These are phyloP conservation scores for Epichloe glyceriae DNA, from an alignment of 2,329 filamentous ascomycete genomes.

Conservation along the genomic window DNA sequence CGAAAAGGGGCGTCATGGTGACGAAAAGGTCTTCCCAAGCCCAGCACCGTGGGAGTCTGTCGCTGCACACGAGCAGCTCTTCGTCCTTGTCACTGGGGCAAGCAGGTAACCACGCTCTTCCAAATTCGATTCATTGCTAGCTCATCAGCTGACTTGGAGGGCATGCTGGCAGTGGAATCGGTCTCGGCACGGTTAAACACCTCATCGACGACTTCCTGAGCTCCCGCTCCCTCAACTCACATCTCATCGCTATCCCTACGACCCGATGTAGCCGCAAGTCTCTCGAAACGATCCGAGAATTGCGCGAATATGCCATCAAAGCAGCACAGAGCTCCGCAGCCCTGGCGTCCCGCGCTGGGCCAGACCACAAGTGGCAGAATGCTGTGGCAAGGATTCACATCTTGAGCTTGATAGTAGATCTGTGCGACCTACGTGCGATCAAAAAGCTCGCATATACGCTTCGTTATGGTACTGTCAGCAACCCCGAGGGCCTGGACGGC, in stretches of 20 bases:
- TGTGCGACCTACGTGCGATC: slow-evolving; percentile 44
- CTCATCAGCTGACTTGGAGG: not conserved
- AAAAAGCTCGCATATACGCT: slow-evolving; percentile 35
- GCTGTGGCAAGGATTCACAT: slow-evolving; percentile 42
- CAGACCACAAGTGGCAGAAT: slow-evolving; percentile 21
- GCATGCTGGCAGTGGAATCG: slow-evolving; percentile 55
- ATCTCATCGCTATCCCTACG: slow-evolving; percentile 70
- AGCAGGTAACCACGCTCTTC: slow-evolving; percentile 51
- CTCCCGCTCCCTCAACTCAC: slow-evolving; percentile 49
- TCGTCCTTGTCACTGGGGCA: slow-evolving; percentile 69
- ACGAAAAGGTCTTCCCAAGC: not conserved
- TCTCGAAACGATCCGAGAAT: slow-evolving; percentile 51
- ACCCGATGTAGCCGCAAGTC: slow-evolving; percentile 68
- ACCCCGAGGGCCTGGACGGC: slow-evolving; percentile 25
- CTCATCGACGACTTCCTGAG: slow-evolving; percentile 82
- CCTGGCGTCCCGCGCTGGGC: slow-evolving; percentile 25
- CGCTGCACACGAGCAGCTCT: slow-evolving; percentile 32
- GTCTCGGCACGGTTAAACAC: slow-evolving; percentile 69
- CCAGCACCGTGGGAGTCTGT: slow-evolving; percentile 25
- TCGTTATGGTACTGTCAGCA: slow-evolving; percentile 29
- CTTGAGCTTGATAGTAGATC: slow-evolving; percentile 43
- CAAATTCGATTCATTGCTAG: not conserved
- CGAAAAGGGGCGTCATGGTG: slow-evolving; percentile 4
- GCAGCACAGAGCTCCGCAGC: slow-evolving; percentile 24
- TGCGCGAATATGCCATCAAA: slow-evolving; percentile 46